Evolutionary conservation across 495 filamentous ascomycete genomes (phyloP).

Genomic region (Tuber calosporum): DNA sequence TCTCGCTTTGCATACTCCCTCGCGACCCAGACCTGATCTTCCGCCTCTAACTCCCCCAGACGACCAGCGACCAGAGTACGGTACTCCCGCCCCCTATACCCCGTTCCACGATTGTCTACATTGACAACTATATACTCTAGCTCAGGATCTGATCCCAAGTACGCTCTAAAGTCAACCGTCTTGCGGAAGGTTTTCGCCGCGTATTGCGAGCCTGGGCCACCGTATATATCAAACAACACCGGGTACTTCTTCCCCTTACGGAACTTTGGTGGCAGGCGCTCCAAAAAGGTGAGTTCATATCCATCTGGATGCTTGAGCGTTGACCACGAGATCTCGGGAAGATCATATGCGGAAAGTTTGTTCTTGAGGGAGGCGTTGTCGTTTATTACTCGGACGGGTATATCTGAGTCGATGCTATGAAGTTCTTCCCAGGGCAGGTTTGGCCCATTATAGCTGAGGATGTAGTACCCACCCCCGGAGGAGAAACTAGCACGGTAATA

Average conservation of each 20-base stretch:
- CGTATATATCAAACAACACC: conserved; percentile 52
- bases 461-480: conserved; percentile 49
- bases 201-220: conserved; percentile 51
- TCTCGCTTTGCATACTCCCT: conserved; percentile 44
- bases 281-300: conserved; percentile 48
- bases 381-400: conserved; percentile 48
- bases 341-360: conserved; percentile 47
- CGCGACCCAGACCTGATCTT: conserved; percentile 54
- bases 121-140: conserved; percentile 53
- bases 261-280: conserved; percentile 50
- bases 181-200: conserved; percentile 46
- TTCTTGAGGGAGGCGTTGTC: conserved; percentile 48
- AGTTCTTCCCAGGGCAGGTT: conserved; percentile 54
- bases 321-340: conserved; percentile 49
- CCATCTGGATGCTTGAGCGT: conserved; percentile 48
- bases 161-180: conserved; percentile 47
- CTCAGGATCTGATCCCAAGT: conserved; percentile 54
- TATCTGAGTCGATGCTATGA: conserved; percentile 47
- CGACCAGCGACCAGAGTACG: conserved; percentile 47
- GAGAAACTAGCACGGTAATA: conserved; percentile 54
- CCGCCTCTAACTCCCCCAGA: conserved; percentile 51
- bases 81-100: conserved; percentile 50
- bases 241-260: conserved; percentile 52
- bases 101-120: conserved; percentile 55
- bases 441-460: conserved; percentile 52